These are phyloP conservation scores for Acmispon strigosus DNA, from an alignment of 306 rosid genomes.

Conservation along the genomic window DNA sequence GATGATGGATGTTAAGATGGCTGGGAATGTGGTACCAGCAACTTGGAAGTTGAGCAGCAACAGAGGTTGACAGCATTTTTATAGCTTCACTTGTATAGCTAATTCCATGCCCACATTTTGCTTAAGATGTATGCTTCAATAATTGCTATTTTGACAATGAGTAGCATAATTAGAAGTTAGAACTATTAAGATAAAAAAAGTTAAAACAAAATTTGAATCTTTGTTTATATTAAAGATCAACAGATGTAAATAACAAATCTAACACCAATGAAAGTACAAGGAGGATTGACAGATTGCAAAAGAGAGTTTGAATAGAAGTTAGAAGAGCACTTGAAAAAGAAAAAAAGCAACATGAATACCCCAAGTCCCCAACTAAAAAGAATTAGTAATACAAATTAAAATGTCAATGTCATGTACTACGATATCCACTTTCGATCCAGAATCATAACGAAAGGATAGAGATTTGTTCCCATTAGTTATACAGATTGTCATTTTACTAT, in stretches of 20 bases:
- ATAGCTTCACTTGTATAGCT: slow-evolving; percentile 14
- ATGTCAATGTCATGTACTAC: neutral
- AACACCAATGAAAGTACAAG: slow-evolving; percentile 6
- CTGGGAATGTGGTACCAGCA: slow-evolving; percentile 40
- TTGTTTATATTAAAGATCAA: neutral
- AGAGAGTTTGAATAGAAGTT: neutral
- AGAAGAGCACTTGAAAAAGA: neutral
- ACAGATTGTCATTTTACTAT: neutral
- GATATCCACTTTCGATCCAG: neutral
- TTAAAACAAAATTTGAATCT: slow-evolving; percentile 13
- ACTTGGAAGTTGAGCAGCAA: slow-evolving; percentile 40
- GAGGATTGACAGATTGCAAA: neutral
- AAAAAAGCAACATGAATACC: neutral
- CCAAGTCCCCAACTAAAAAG: neutral
- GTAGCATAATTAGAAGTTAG: slow-evolving; percentile 8
- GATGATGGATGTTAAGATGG: slow-evolving; percentile 28
- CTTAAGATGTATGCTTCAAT: slow-evolving; percentile 19
- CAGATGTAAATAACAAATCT: neutral
- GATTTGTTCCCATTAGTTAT: neutral
- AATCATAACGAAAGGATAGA: neutral
- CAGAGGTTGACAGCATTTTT: slow-evolving; percentile 51
- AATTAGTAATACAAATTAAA: neutral
- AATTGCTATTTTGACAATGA: slow-evolving; percentile 16
- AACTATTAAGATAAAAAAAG: slow-evolving; percentile 1
- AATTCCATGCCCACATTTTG: slow-evolving; percentile 21